Percentiles rank a stretch among this genome's conserved stretches.
Conservation (phyloP, 495 filamentous ascomycete species). For the Xylaria grammica region DNA sequence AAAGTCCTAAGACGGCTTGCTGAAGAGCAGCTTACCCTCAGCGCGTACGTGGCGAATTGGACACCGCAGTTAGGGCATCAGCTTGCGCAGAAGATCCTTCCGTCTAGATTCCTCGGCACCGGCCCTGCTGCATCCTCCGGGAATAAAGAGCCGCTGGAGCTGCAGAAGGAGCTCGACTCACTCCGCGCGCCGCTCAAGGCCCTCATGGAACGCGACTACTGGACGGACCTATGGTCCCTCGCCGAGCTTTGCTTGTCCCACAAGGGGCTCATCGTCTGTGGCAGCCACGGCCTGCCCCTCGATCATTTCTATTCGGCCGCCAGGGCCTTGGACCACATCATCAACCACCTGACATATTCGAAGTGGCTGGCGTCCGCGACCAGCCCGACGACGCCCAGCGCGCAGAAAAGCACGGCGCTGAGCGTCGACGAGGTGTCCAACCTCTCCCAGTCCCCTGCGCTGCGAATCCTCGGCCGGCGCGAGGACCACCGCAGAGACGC, state of each 20-base stretch:
- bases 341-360: slow-evolving; percentile 23
- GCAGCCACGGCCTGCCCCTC: slow-evolving; percentile 15
- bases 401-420: neutral
- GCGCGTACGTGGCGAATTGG: slow-evolving; percentile 22
- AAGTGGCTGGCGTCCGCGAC: slow-evolving; percentile 23
- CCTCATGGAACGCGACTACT: slow-evolving; percentile 23
- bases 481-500: slow-evolving; percentile 18
- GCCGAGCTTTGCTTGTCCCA: slow-evolving; percentile 18
- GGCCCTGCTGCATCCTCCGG: neutral
- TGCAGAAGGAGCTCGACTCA: slow-evolving; percentile 23
- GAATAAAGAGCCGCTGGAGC: slow-evolving; percentile 12
- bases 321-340: slow-evolving; percentile 24
- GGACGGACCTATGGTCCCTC: slow-evolving; percentile 22
- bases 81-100: slow-evolving; percentile 22
- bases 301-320: slow-evolving; percentile 22
- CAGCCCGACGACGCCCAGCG: neutral
- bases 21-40: slow-evolving; percentile 23
- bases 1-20: slow-evolving; percentile 19
- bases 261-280: slow-evolving; percentile 20
- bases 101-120: slow-evolving; percentile 5
- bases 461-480: slow-evolving; percentile 11
- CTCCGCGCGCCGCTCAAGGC: slow-evolving; percentile 22
- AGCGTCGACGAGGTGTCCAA: slow-evolving; percentile 23
- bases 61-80: slow-evolving; percentile 16
- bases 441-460: slow-evolving; percentile 21